Conservation (phyloP, 768 basidiomycete genomes). For the Mycena albidolilacea region DNA sequence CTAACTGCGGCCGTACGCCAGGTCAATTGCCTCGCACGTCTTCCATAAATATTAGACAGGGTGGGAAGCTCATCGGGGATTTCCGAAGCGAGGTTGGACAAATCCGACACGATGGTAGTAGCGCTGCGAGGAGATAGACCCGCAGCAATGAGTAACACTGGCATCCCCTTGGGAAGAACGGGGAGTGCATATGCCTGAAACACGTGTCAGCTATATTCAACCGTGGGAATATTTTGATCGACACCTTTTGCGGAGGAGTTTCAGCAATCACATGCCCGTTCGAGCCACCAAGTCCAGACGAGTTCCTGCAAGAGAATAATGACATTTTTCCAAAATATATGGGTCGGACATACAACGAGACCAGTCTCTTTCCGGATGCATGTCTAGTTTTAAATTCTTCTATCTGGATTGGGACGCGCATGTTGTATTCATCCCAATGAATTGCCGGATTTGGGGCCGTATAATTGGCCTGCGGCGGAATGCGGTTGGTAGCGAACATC, state of each 20-base stretch:
- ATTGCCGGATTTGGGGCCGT: slow-evolving; percentile 51
- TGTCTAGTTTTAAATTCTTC: slow-evolving; percentile 5
- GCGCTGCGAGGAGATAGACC: slow-evolving; percentile 54
- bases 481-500: slow-evolving; percentile 44
- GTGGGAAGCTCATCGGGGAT: slow-evolving; percentile 11
- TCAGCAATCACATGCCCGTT: slow-evolving; percentile 59
- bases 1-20: slow-evolving; percentile 49
- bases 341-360: background rate
- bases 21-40: slow-evolving; percentile 51
- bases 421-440: slow-evolving; percentile 48
- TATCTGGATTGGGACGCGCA: background rate
- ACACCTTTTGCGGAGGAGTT: slow-evolving; percentile 44
- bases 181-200: background rate
- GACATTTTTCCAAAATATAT: slow-evolving; percentile 5
- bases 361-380: slow-evolving; percentile 12
- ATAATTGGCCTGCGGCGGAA: slow-evolving; percentile 44
- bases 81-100: slow-evolving; percentile 10
- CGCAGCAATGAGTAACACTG: slow-evolving; percentile 52
- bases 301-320: slow-evolving; percentile 16
- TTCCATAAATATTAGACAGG: slow-evolving; percentile 42
- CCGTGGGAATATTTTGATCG: background rate
- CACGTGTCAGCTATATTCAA: too few relatives aligned
- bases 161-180: slow-evolving; percentile 15
- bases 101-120: slow-evolving; percentile 32
- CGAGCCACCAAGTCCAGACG: slow-evolving; percentile 59